A percentile compares a stretch with the other conserved stretches of the same genome.
These are phyloP conservation scores for Macroventuria anomochaeta DNA, from an alignment of 2,329 filamentous ascomycete genomes.

Conservation along the genomic window DNA sequence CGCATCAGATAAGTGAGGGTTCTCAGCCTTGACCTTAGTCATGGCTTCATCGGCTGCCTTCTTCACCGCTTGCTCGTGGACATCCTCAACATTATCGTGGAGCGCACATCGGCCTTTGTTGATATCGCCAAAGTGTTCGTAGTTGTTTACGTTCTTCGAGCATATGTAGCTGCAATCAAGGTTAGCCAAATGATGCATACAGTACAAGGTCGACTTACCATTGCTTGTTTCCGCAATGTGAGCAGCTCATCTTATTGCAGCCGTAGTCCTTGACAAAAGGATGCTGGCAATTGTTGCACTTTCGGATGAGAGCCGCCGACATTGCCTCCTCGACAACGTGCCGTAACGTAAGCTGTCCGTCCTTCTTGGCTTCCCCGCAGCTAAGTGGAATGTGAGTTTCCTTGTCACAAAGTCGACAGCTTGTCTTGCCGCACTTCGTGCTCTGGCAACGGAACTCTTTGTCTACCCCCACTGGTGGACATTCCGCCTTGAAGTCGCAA, in stretches of 20 bases:
- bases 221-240: constrained; percentile 61
- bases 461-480: constrained; percentile 69
- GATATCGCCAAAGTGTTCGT: constrained; percentile 72
- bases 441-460: constrained; percentile 77
- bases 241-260: constrained; percentile 85
- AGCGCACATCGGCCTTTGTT: constrained; percentile 61
- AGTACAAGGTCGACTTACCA: constrained; percentile 53
- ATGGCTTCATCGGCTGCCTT: constrained; percentile 66
- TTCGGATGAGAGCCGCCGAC: constrained; percentile 77
- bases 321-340: constrained; percentile 82
- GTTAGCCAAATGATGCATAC: constrained; percentile 9
- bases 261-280: constrained; percentile 79
- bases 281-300: constrained; percentile 74
- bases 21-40: constrained; percentile 61
- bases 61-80: constrained; percentile 69
- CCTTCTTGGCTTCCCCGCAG: constrained; percentile 69
- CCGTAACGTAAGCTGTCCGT: constrained; percentile 66
- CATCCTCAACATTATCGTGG: constrained; percentile 66
- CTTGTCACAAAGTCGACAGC: constrained; percentile 65
- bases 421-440: constrained; percentile 64
- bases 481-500: constrained; percentile 80
- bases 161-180: constrained; percentile 69
- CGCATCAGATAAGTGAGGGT: constrained; percentile 67
- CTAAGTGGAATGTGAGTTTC: constrained; percentile 74
- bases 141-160: constrained; percentile 66